These are phyloP conservation scores for Cytospora piceae DNA, from an alignment of 2,329 filamentous ascomycete species.

Conservation along the genomic window DNA sequence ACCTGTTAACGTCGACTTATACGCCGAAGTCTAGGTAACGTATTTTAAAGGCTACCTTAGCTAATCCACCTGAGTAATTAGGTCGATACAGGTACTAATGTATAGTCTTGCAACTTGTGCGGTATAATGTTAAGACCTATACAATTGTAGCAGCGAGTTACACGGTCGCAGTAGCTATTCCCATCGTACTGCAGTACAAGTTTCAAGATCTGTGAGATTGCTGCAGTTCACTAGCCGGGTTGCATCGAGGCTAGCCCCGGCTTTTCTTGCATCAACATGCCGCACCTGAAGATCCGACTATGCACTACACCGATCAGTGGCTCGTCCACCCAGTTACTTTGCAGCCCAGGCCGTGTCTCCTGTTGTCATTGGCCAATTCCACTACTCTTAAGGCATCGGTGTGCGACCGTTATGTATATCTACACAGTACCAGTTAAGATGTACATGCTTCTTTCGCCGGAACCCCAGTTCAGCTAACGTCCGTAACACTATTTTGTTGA, in stretches of 20 bases:
- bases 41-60: too few relatives aligned
- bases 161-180: too few relatives aligned
- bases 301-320: background rate
- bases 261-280: background rate
- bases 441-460: background rate
- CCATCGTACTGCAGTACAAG: too few relatives aligned
- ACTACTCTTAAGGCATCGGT: background rate
- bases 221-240: background rate
- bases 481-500: background rate
- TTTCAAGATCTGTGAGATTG: background rate
- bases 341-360: background rate
- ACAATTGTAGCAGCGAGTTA: too few relatives aligned
- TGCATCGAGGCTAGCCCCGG: background rate
- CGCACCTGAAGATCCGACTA: background rate
- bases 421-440: too few relatives aligned
- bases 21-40: too few relatives aligned
- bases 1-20: too few relatives aligned
- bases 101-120: too few relatives aligned
- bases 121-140: too few relatives aligned
- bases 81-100: too few relatives aligned
- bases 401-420: background rate
- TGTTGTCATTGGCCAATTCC: background rate
- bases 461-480: background rate
- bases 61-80: too few relatives aligned
- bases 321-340: background rate